phyloP scores from a whole-genome alignment of 2,329 filamentous ascomycete genomes.

The Trichophyton mentagrophytes region DNA sequence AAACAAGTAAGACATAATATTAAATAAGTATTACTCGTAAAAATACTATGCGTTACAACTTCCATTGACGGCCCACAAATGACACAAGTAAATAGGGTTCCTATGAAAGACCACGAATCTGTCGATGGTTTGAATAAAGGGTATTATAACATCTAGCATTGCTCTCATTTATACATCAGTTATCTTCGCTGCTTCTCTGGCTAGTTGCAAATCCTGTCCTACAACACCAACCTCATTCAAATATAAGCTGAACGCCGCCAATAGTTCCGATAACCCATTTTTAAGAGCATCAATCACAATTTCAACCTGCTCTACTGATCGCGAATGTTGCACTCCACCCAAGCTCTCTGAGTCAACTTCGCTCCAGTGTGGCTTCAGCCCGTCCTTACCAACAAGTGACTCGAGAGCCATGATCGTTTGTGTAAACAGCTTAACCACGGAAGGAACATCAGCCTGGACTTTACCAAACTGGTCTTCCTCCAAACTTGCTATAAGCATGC shows the following conservation, averaged over 20 bases:
- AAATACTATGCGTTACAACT: too few relatives aligned
- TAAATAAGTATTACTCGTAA: too few relatives aligned
- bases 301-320: constrained; percentile 52
- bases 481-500: constrained; percentile 59
- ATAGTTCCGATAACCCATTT: constrained; percentile 50
- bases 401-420: constrained; percentile 56
- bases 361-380: constrained; percentile 58
- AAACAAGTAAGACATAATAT: too few relatives aligned
- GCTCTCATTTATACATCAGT: neutral
- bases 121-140: neutral
- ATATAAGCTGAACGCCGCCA: constrained; percentile 64
- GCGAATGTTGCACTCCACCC: constrained; percentile 23
- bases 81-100: neutral
- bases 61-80: neutral
- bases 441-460: constrained; percentile 68
- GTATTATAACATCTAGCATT: neutral
- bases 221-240: constrained; percentile 56
- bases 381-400: constrained; percentile 42
- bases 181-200: constrained; percentile 46
- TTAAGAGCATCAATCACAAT: constrained; percentile 53
- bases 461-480: constrained; percentile 72
- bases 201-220: constrained; percentile 57
- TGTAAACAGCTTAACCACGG: constrained; percentile 62
- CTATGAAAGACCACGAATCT: neutral
- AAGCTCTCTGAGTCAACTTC: constrained; percentile 46